phyloP scores from a whole-genome alignment of 495 filamentous ascomycete genomes.

The Margaritispora aquatica region DNA sequence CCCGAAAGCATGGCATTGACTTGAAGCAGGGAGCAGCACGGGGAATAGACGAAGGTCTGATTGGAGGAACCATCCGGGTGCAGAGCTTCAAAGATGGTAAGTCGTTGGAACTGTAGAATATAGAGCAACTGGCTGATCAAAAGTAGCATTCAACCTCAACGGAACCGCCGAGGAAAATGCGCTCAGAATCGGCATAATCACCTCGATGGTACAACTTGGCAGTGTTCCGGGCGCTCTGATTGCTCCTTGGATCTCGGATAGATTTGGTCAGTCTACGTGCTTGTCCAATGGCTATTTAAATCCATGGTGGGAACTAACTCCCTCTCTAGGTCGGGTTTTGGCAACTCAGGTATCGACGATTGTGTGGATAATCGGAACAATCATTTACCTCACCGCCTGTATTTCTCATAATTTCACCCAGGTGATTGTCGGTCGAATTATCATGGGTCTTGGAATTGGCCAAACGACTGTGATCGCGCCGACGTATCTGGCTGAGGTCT shows the following conservation, averaged over 20 bases:
- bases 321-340: constrained; percentile 44
- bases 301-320: neutral
- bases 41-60: constrained; percentile 69
- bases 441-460: constrained; percentile 62
- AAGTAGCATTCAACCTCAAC: neutral
- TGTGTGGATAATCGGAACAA: constrained; percentile 61
- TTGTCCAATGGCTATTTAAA: no score
- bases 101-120: no score
- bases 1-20: no score
- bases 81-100: constrained; percentile 46
- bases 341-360: constrained; percentile 61
- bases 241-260: constrained; percentile 62
- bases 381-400: constrained; percentile 61
- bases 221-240: constrained; percentile 56
- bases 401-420: constrained; percentile 54
- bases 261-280: constrained; percentile 39
- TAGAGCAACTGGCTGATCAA: no score
- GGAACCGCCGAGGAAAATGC: constrained; percentile 15
- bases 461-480: constrained; percentile 57
- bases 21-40: constrained; percentile 49
- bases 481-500: constrained; percentile 54
- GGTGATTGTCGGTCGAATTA: constrained; percentile 61
- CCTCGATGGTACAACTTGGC: constrained; percentile 68
- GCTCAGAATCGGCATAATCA: constrained; percentile 63
- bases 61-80: constrained; percentile 59